Base-by-base conservation (phyloP, 768 basidiomycete genomes). In the Ramaria sp. region DNA sequence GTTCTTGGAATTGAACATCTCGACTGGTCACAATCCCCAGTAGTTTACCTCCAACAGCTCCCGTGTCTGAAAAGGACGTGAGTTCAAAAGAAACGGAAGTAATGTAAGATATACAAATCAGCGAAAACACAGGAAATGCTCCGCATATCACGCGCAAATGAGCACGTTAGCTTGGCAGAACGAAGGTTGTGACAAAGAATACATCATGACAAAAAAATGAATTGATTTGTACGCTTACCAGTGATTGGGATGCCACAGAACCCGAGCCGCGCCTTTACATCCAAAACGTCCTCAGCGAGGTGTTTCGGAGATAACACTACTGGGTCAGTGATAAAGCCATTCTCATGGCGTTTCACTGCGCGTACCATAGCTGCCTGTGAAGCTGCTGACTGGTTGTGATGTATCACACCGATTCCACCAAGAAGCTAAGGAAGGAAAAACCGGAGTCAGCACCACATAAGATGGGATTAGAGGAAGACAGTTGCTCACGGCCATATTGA, bases 161-260 rank as follows among this genome's bases (percentile, higher is more conserved):
- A 27, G 75, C 75, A 82, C 81, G 85, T 78, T 74, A 58, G 69
- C 77, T 83, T 81, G 76, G 88, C 76, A 88, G 88, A 89, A 88
- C 88, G 86, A 92, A 92, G 87, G 79, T 88, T 81, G 71, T 74
- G 66, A 60, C 66, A 61, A 34, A 64, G 62, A 63, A 65, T 68
- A 52, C 55, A 36, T 67, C 78, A 82, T 83, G 78, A 66, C 60
- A 38, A 55, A 58, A 58, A 32, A 50, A 45, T 13, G 39, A 5
- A 36, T 48, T 8, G 13, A 28, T 5, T 7, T 55, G 55, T 34
- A 20, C n/a, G 78, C 91, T 63, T 60, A 95, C 92, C 90, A 34
- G 96, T 98, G 69, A 99, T 91, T 38, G 96, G 96, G 49, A 98
- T 92, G 59, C 96, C 95, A 62, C 89, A 91, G 69, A 96, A 99